phyloP scores from a whole-genome alignment of 1,284 basidiomycete genomes.

The Heterobasidion annosum region DNA sequence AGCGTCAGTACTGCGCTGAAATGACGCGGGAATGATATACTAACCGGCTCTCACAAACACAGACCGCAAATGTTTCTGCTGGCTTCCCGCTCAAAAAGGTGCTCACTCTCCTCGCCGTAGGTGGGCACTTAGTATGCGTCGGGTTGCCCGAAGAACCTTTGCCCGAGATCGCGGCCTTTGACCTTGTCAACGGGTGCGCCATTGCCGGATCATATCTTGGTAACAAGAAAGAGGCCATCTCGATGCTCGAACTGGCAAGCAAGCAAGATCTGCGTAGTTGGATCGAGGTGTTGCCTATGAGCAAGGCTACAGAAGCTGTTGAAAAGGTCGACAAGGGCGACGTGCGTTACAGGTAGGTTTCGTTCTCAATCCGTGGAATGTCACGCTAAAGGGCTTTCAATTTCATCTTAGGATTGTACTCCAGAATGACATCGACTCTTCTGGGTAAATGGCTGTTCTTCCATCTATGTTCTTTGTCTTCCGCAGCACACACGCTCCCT shows the following conservation, averaged over 20 bases:
- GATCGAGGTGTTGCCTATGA: background rate
- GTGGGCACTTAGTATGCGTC: background rate
- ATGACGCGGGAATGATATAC: no score
- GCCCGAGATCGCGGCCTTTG: constrained; percentile 15
- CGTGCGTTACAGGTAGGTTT: background rate
- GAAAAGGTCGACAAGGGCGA: background rate
- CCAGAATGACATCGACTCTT: no score
- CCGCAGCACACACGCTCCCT: no score
- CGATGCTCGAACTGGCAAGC: constrained; percentile 51
- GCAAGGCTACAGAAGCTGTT: background rate
- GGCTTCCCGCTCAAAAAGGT: background rate
- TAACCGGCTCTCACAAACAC: background rate
- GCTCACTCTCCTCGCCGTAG: background rate
- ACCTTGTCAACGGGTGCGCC: constrained; percentile 28
- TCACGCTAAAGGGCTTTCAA: no score
- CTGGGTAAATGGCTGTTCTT: no score
- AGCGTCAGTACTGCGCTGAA: background rate
- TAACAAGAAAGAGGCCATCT: constrained; percentile 49
- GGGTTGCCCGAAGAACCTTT: background rate
- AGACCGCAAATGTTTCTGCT: background rate
- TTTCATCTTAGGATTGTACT: no score
- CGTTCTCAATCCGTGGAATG: no score
- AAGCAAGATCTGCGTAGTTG: constrained; percentile 36
- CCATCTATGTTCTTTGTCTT: no score
- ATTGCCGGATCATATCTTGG: constrained; percentile 46